A percentile compares a stretch with the other conserved stretches of the same genome.
Evolutionary conservation across 139 green algal species (phyloP).

Genomic region (Coelastrella sp.): DNA sequence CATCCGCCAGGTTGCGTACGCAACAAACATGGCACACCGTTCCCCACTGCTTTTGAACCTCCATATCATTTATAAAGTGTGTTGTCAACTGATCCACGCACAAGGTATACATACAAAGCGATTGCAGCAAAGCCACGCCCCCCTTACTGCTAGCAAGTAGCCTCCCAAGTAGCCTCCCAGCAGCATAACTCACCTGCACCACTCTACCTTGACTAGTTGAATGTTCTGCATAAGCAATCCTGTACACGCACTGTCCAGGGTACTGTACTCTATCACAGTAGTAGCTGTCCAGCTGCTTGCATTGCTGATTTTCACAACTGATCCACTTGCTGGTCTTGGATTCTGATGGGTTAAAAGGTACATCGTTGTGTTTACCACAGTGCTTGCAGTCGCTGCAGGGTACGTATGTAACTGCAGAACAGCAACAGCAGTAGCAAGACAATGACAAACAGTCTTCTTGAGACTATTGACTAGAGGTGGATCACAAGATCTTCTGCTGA

Average conservation of each 20-base stretch:
- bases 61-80: no score
- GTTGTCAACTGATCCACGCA: no score
- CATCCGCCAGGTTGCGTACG: no score
- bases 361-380: constrained; percentile 21
- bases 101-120: no score
- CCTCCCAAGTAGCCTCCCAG: no score
- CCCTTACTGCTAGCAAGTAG: no score
- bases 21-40: no score
- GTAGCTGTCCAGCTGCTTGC: neutral
- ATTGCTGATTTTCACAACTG: neutral
- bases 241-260: neutral
- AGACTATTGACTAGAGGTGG: no score
- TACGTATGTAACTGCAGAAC: neutral
- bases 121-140: no score
- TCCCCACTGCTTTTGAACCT: no score
- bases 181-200: neutral
- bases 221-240: constrained; percentile 32
- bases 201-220: constrained; percentile 24
- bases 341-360: constrained; percentile 26
- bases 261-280: neutral
- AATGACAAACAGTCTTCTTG: neutral
- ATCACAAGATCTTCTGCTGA: no score
- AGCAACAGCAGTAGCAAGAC: neutral
- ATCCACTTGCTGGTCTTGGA: neutral
- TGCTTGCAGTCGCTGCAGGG: constrained; percentile 34